phyloP scores from a whole-genome alignment of 2,329 filamentous ascomycete species.

The Furcasterigmium sp. region DNA sequence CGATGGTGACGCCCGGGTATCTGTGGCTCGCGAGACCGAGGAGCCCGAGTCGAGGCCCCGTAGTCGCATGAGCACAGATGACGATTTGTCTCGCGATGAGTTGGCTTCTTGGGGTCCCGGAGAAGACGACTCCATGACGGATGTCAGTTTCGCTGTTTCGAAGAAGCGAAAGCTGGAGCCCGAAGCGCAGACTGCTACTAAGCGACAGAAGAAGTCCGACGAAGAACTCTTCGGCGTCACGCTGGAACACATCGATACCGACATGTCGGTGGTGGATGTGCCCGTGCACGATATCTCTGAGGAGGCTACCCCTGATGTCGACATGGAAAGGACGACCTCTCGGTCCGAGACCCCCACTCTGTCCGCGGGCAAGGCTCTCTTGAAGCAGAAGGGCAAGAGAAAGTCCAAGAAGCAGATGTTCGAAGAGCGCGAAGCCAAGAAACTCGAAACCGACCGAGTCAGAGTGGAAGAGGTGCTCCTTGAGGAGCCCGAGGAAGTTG shows the following conservation, averaged over 20 bases:
- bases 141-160: constrained; percentile 62
- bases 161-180: constrained; percentile 73
- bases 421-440: constrained; percentile 60
- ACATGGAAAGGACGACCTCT: constrained; percentile 35
- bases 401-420: constrained; percentile 75
- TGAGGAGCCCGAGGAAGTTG: constrained; percentile 6
- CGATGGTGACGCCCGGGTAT: constrained; percentile 56
- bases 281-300: constrained; percentile 41
- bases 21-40: constrained; percentile 71
- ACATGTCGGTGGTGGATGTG: constrained; percentile 40
- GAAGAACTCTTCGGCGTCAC: constrained; percentile 71
- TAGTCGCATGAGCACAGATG: constrained; percentile 62
- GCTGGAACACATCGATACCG: constrained; percentile 46
- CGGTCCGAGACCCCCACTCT: constrained; percentile 41
- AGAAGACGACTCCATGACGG: constrained; percentile 63
- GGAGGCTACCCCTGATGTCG: constrained; percentile 44
- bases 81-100: constrained; percentile 47
- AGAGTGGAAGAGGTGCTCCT: constrained; percentile 9
- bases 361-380: constrained; percentile 42
- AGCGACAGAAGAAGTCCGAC: constrained; percentile 75
- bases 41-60: constrained; percentile 77
- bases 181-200: constrained; percentile 64
- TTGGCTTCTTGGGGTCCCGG: constrained; percentile 39
- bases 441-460: constrained; percentile 40
- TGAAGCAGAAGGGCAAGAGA: constrained; percentile 64